Evolutionary conservation across 306 rosid genomes (phyloP).

Genomic region (Argentina anserina): DNA sequence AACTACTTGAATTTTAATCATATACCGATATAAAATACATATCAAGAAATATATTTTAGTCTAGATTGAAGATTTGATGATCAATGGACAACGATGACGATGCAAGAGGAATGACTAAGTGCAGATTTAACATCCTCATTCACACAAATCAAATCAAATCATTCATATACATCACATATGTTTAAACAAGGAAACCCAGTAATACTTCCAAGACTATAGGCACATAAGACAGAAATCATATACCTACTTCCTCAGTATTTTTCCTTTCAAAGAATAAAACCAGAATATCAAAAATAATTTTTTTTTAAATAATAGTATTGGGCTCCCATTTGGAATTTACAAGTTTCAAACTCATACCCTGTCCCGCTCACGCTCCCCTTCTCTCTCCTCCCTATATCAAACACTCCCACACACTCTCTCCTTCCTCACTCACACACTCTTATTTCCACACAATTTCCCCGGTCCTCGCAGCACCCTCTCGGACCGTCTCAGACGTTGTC

Average conservation of each 20-base stretch:
- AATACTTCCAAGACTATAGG: neutral
- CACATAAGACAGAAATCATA: neutral
- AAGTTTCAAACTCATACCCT: constrained; percentile 55
- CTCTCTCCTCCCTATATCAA: constrained; percentile 33
- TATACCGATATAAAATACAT: neutral
- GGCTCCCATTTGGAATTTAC: constrained; percentile 19
- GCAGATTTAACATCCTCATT: neutral
- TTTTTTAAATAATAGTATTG: neutral
- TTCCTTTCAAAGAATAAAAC: neutral
- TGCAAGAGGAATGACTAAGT: neutral
- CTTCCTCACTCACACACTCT: constrained; percentile 14
- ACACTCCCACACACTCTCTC: constrained; percentile 21
- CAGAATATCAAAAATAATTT: neutral
- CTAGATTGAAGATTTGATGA: too few species aligned
- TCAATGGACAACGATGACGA: too few species aligned
- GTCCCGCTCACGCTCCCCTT: constrained; percentile 64
- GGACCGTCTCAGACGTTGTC: constrained; percentile 18
- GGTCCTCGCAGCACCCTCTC: constrained; percentile 6
- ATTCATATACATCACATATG: neutral
- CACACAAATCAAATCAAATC: neutral
- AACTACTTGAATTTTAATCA: too few species aligned
- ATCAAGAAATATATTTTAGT: neutral
- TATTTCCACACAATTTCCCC: neutral
- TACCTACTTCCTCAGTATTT: neutral
- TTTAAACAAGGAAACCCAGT: neutral